These are phyloP conservation scores for Penicillium angulare DNA, from an alignment of 495 filamentous ascomycete species.

Conservation along the genomic window DNA sequence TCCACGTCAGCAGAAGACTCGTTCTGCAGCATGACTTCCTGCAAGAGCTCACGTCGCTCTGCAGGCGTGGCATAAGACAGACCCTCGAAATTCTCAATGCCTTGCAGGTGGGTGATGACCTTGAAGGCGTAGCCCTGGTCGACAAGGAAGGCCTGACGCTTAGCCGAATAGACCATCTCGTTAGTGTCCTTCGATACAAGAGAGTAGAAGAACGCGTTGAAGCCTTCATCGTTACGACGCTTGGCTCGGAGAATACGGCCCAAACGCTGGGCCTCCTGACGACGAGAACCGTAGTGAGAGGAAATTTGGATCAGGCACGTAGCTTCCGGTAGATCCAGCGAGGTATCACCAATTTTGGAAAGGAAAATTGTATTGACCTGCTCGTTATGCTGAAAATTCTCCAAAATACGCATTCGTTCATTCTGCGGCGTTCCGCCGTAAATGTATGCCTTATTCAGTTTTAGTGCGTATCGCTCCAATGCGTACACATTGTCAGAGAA, in stretches of 20 bases:
- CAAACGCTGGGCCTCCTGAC: constrained; percentile 93
- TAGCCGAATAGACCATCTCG: constrained; percentile 98
- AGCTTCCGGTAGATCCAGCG: constrained; percentile 92
- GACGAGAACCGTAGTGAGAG: constrained; percentile 94
- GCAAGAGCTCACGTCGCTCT: constrained; percentile 84
- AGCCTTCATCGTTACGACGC: constrained; percentile 94
- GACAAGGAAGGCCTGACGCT: constrained; percentile 95
- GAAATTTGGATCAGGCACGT: constrained; percentile 98
- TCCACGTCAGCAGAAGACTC: constrained; percentile 77
- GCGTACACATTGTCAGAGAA: constrained; percentile 99
- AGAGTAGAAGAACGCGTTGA: constrained; percentile 99
- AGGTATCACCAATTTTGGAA: constrained; percentile 97
- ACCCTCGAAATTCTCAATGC: constrained; percentile 78
- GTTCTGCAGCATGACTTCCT: constrained; percentile 89
- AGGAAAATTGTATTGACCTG: constrained; percentile 94
- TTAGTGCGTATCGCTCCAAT: constrained; percentile 77
- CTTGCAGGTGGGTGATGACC: constrained; percentile 94
- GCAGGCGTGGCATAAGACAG: constrained; percentile 76
- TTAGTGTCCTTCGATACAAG: constrained; percentile 95
- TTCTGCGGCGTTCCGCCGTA: constrained; percentile 84
- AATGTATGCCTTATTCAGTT: constrained; percentile 87
- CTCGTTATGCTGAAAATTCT: constrained; percentile 96
- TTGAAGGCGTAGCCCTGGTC: constrained; percentile 99
- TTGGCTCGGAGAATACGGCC: constrained; percentile 96
- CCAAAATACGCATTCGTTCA: constrained; percentile 85